Base-by-base conservation (phyloP, 2,329 filamentous ascomycete genomes). In the Raffaelea arxii region DNA sequence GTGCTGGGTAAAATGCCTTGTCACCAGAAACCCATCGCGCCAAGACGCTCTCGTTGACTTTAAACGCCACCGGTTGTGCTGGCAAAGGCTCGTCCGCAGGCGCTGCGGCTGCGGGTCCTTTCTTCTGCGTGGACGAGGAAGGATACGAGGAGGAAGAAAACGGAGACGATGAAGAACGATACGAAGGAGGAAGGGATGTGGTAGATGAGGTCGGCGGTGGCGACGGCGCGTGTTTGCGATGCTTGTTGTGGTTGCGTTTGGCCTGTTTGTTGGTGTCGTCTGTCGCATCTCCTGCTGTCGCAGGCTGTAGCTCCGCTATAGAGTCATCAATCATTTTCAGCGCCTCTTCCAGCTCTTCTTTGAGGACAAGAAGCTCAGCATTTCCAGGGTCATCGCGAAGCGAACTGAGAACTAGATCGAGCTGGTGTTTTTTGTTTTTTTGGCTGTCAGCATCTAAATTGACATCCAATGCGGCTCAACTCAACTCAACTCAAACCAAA, bases 1-100 rank as follows among this genome's bases (percentile, higher is more conserved):
- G 83, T 37, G 90, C 92, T 40, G 88, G 84, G 67, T 97, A 97
- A 67, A 90, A 96, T 22, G 78, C 77, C 59, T 86, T 88, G 65
- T 98, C 92, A 46, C 88, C 89, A 10, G 87, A 85, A 41, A 84
- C 70, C 87, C 90, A 98, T 65, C 91, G 90, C 41, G 91, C 92
- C 64, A 92, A 74, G 46, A 96, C 86, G 25, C 74, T 85, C 59
- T 98, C 92, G 61, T 95, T 95, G 54, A 95, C 86, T 48, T 84
- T 78, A 66, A 90, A 95, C 10, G 73, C 74, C 3, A 74, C 63
- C 25, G 75, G 63, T 30, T 50, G 46, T 12, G 65, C 72, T 3
- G 41, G 21, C 65, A 60, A 67, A 68, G 46, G 14, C 32, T 43
- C 38, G 41, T 38, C 21, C n/a, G n/a, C n/a, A 4, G 22, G 7